phyloP scores from a whole-genome alignment of 345 rosid genomes.

The Excoecaria cochinchinensis region DNA sequence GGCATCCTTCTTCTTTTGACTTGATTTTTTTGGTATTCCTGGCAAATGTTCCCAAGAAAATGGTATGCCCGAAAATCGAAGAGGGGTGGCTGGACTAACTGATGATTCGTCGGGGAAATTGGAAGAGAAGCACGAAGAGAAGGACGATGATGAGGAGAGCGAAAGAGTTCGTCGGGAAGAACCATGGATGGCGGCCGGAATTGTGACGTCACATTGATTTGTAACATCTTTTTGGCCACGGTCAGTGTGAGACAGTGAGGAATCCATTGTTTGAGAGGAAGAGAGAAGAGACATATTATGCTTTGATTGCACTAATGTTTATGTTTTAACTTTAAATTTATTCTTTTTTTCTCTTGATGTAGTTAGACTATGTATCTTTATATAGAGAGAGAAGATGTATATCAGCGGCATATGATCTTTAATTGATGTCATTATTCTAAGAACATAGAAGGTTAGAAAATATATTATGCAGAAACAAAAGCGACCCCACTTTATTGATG shows the following conservation, averaged over 20 bases:
- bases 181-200: constrained; percentile 13
- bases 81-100: constrained; percentile 56
- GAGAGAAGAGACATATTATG: not conserved
- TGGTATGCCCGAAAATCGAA: constrained; percentile 66
- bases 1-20: constrained; percentile 31
- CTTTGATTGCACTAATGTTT: not conserved
- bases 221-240: constrained; percentile 24
- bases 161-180: constrained; percentile 34
- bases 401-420: not conserved
- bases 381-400: not conserved
- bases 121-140: constrained; percentile 42
- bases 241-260: constrained; percentile 6
- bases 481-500: constrained; percentile 7
- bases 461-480: not conserved
- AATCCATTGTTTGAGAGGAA: constrained; percentile 21
- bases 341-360: not conserved
- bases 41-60: constrained; percentile 94
- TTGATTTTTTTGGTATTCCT: constrained; percentile 73
- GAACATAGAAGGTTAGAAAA: not conserved
- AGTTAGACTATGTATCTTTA: not conserved
- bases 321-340: not conserved
- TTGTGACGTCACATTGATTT: constrained; percentile 15
- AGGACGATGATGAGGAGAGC: constrained; percentile 33
- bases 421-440: not conserved
- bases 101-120: constrained; percentile 49